Conservation (phyloP, 805 yeast genomes). For the Saccharomycopsis capsularis region DNA sequence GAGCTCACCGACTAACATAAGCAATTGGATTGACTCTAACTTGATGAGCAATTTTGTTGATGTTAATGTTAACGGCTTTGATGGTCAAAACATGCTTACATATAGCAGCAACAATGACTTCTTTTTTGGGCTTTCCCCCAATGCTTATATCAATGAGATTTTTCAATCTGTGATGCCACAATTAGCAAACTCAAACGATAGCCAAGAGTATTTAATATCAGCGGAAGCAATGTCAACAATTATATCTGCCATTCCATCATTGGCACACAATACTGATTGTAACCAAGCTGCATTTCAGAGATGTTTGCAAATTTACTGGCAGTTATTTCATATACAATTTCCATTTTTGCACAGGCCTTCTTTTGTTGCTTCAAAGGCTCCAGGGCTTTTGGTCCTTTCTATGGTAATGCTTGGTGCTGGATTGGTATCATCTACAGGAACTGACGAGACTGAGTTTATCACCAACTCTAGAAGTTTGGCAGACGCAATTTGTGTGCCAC, state of each 20-base stretch:
- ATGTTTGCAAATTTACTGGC: constrained; percentile 40
- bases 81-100: neutral
- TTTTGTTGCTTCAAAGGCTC: constrained; percentile 43
- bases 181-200: neutral
- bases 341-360: constrained; percentile 42
- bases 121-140: constrained; percentile 6
- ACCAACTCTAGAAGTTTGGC: constrained; percentile 11
- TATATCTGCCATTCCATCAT: constrained; percentile 1
- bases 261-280: constrained; percentile 6
- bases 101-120: neutral
- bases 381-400: constrained; percentile 45
- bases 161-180: constrained; percentile 7
- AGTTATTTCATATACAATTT: constrained; percentile 47
- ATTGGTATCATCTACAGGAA: constrained; percentile 24
- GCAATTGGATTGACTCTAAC: constrained; percentile 16
- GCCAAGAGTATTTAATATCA: constrained; percentile 6
- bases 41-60: constrained; percentile 1
- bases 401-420: constrained; percentile 54
- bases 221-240: constrained; percentile 3
- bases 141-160: constrained; percentile 11
- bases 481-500: constrained; percentile 35
- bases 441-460: constrained; percentile 10
- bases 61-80: neutral
- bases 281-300: constrained; percentile 20
- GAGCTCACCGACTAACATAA: constrained; percentile 9